A percentile compares a stretch with the other conserved stretches of the same genome.
Conservation (phyloP, 2,329 filamentous ascomycete genomes). For the Lomentospora prolificans region DNA sequence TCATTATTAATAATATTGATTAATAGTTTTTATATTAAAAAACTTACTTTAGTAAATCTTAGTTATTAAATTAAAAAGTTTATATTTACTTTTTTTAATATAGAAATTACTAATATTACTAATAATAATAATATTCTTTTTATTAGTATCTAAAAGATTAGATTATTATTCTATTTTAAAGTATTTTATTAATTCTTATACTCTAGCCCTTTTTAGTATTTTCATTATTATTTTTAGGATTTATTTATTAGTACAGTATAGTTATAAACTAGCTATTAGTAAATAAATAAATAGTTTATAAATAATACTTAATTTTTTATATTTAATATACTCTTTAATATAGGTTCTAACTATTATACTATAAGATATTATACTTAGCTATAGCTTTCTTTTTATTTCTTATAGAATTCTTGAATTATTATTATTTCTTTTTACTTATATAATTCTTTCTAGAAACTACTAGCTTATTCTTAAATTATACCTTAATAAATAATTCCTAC, state of each 20-base stretch:
- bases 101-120: too few relatives aligned
- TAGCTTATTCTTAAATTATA: too few relatives aligned
- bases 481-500: neutral
- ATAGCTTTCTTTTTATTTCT: neutral
- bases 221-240: too few relatives aligned
- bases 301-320: neutral
- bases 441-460: neutral
- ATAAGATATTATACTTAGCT: neutral
- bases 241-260: too few relatives aligned
- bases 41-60: too few relatives aligned
- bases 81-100: neutral
- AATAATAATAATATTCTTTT: too few relatives aligned
- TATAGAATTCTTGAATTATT: neutral
- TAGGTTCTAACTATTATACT: neutral
- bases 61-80: neutral
- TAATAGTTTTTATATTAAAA: neutral
- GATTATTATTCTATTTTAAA: too few relatives aligned
- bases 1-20: neutral
- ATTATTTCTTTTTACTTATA: neutral
- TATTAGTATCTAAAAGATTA: too few relatives aligned
- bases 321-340: neutral
- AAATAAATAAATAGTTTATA: neutral
- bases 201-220: too few relatives aligned
- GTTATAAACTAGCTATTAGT: too few relatives aligned
- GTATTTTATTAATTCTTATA: neutral